Base-by-base conservation (phyloP, 1,284 basidiomycete genomes). In the Somion occarium region DNA sequence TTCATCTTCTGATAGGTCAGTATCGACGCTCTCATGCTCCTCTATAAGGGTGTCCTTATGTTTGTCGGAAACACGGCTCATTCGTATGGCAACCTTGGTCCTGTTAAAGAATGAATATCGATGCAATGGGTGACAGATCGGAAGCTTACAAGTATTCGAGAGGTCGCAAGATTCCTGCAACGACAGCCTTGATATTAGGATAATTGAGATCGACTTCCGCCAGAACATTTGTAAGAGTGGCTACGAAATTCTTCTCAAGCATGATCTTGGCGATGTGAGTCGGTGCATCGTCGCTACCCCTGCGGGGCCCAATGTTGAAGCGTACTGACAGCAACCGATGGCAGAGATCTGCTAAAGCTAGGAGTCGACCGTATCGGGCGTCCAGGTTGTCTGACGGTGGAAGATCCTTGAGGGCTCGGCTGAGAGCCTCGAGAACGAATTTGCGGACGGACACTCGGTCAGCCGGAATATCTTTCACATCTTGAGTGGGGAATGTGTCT, bases 211-310 rank as follows among this genome's bases (percentile, higher is more conserved):
- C 97, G 37, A 98, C 84, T 52, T 99, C 97, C 5, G 91, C 87
- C 7, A 98, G 77, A 11, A 93, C 89, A 47, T 78, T 88, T 0
- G 97, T 98, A 27, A 99, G 74, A 2, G 89, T 86, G 4, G 88
- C 80, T 19, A 98, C 97, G 61, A 91, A 97, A 65, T 93, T 93
- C 75, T 98, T 98, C 74, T 99, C 97, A 43, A 99, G 73, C 97
- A 99, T 99, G 56, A 95, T 81, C 73, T 98, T 99, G 39, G 97
- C 93, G 52, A 98, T 81, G 57, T 98, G 94, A 15, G 94, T 88
- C 2, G 89, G 87, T 11, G 82, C 76, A 47, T 97, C 95, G 41
- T 95, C 91, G 53, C 80, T 76, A 26, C 79, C 73, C 63, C 88
- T 87, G 46, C 83, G 80, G 25, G 75, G 68, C 9, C 69, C 70